A percentile compares a stretch with the other conserved stretches of the same genome.
These are phyloP conservation scores for Vigna reflexopilosa DNA, from an alignment of 306 rosid species.

Conservation along the genomic window DNA sequence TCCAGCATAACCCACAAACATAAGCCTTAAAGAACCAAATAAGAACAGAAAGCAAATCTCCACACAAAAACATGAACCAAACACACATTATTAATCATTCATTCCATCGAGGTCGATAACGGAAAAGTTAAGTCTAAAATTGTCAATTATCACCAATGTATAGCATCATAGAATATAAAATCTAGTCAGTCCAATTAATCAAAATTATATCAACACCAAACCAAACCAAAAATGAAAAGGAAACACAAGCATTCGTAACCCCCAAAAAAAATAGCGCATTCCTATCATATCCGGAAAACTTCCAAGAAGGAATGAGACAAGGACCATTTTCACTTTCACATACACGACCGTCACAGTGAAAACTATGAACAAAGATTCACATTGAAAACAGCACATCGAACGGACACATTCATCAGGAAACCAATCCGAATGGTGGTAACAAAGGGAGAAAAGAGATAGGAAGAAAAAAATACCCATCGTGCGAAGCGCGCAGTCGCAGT, in stretches of 20 bases:
- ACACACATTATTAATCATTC: background rate
- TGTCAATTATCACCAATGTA: background rate
- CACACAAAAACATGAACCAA: background rate
- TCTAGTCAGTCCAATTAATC: background rate
- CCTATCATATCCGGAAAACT: background rate
- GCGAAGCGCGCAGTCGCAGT: conserved; percentile 1
- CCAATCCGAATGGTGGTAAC: background rate
- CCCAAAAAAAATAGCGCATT: background rate
- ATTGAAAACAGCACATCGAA: background rate
- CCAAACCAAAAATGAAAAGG: background rate
- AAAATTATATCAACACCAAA: background rate
- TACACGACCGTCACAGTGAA: background rate
- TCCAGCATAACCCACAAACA: background rate
- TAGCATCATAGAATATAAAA: background rate
- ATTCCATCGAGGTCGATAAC: background rate
- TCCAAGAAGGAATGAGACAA: background rate
- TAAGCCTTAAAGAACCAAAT: background rate
- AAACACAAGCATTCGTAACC: background rate
- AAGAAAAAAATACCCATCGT: conserved; percentile 45
- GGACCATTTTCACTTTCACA: background rate
- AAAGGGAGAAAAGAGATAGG: background rate
- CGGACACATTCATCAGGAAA: background rate
- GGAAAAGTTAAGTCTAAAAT: background rate
- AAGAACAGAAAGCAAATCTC: background rate
- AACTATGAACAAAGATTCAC: background rate